These are phyloP conservation scores for Iberis pinnata DNA, from an alignment of 345 rosid genomes.

Conservation along the genomic window DNA sequence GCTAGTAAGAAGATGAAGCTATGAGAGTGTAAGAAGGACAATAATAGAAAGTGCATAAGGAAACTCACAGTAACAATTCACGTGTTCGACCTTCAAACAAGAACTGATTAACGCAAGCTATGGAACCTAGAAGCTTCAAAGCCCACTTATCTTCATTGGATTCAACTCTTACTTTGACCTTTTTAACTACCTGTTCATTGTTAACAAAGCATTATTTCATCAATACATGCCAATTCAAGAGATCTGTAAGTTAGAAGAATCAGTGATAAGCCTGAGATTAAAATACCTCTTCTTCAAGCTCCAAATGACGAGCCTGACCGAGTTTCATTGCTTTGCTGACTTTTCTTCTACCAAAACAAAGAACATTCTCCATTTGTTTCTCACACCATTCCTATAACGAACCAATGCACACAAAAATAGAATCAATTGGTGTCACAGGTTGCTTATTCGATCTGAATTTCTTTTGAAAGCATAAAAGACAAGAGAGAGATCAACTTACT, in stretches of 20 bases:
- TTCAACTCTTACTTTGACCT: constrained; percentile 38
- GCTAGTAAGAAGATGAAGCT: no score
- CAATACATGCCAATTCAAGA: no score
- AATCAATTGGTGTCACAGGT: no score
- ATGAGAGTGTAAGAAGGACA: no score
- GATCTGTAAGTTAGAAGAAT: no score
- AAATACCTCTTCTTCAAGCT: constrained; percentile 71
- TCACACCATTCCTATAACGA: constrained; percentile 85
- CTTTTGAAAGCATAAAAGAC: no score
- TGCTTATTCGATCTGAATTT: no score
- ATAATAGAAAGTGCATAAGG: not conserved
- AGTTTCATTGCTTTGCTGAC: constrained; percentile 59
- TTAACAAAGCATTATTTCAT: not conserved
- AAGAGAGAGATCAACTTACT: no score
- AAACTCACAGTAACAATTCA: constrained; percentile 76
- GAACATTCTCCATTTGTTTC: constrained; percentile 61
- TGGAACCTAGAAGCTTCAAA: constrained; percentile 52
- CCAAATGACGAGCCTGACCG: constrained; percentile 62
- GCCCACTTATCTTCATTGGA: constrained; percentile 76
- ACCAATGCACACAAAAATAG: no score
- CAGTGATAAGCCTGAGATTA: no score
- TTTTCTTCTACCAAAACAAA: constrained; percentile 37
- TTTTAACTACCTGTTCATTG: constrained; percentile 43
- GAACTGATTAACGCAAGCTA: constrained; percentile 54
- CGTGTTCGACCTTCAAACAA: constrained; percentile 69